Evolutionary conservation across 306 rosid genomes (phyloP).

Genomic region (Trifolium pratense): DNA sequence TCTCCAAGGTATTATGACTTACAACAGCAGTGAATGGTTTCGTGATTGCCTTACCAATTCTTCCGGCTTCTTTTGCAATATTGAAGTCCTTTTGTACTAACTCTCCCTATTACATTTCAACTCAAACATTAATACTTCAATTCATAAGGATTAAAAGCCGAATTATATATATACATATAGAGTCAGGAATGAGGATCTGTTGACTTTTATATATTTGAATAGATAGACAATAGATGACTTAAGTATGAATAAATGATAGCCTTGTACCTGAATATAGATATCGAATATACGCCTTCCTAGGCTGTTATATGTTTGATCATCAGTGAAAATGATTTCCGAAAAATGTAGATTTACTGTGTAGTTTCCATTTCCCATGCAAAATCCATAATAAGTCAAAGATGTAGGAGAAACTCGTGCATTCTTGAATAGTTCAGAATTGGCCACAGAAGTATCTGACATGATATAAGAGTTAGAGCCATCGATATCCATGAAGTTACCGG

Average conservation of each 20-base stretch:
- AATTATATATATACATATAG: background rate
- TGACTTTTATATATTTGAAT: background rate
- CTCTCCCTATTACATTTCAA: background rate
- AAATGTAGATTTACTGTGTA: slow-evolving; percentile 32
- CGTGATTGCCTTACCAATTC: background rate
- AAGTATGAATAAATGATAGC: background rate
- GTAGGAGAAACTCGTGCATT: slow-evolving; percentile 53
- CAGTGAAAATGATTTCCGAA: slow-evolving; percentile 34
- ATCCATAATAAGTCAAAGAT: slow-evolving; percentile 40
- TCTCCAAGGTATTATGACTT: background rate
- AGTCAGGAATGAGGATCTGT: background rate
- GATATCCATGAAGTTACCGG: slow-evolving; percentile 25
- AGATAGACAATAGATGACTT: background rate
- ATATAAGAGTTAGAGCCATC: background rate
- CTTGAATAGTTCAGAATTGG: slow-evolving; percentile 46
- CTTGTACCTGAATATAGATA: slow-evolving; percentile 37
- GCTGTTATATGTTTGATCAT: slow-evolving; percentile 32
- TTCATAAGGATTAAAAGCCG: background rate
- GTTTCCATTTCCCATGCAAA: slow-evolving; percentile 32
- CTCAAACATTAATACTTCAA: background rate
- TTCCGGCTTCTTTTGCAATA: slow-evolving; percentile 3
- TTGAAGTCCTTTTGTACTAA: background rate
- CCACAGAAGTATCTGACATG: slow-evolving; percentile 9
- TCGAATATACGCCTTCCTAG: slow-evolving; percentile 32
- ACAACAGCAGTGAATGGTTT: background rate